Conservation (phyloP, 208 protist genomes). For the Wallacemonas rigidus region DNA sequence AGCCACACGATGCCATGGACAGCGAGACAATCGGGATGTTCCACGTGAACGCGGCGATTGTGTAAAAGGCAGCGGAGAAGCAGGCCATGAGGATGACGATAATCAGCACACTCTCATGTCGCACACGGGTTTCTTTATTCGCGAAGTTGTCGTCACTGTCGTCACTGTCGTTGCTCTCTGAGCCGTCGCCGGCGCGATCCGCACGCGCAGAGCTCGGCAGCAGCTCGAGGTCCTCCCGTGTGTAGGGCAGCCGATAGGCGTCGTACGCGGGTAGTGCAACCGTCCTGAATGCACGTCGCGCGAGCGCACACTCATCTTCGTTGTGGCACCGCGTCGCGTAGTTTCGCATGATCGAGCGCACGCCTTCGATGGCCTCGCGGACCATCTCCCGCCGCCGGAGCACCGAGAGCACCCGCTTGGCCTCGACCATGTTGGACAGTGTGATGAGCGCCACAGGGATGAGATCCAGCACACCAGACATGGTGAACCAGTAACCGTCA, state of each 20-base stretch:
- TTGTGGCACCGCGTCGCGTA: slow-evolving; percentile 9
- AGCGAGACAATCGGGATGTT: slow-evolving; percentile 41
- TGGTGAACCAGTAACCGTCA: slow-evolving; percentile 33
- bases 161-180: background rate
- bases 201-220: slow-evolving; percentile 5
- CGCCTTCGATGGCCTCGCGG: slow-evolving; percentile 35
- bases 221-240: slow-evolving; percentile 26
- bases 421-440: slow-evolving; percentile 63
- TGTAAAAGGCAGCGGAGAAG: slow-evolving; percentile 57
- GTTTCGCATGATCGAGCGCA: slow-evolving; percentile 23
- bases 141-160: slow-evolving; percentile 1
- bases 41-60: slow-evolving; percentile 59
- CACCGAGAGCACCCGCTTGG: slow-evolving; percentile 23
- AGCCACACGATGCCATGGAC: slow-evolving; percentile 49
- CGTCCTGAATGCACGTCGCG: slow-evolving; percentile 56
- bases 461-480: slow-evolving; percentile 60
- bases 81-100: slow-evolving; percentile 70
- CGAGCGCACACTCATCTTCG: slow-evolving; percentile 30
- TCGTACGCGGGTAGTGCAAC: slow-evolving; percentile 41
- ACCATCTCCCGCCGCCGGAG: slow-evolving; percentile 29
- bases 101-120: slow-evolving; percentile 37
- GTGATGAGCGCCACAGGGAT: slow-evolving; percentile 73
- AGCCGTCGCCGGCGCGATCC: no score
- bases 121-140: slow-evolving; percentile 19
- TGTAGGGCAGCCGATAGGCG: slow-evolving; percentile 40